phyloP scores from a whole-genome alignment of 352 stramenopile genomes.

The Thalassiosira ordinaria region DNA sequence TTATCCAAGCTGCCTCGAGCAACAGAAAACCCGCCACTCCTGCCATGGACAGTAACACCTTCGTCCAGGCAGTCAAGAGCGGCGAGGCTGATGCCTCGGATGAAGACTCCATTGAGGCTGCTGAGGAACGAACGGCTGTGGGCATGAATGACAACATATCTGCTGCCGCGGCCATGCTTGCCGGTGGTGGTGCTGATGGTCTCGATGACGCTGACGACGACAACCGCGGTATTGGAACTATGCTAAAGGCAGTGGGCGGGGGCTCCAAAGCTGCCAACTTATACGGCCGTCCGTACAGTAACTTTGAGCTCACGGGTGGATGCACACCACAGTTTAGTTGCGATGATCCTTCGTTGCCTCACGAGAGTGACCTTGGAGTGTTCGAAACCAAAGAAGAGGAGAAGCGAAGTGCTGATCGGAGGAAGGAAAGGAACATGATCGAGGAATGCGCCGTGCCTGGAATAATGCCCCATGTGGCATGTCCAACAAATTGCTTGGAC shows the following conservation, averaged over 20 bases:
- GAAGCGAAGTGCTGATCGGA: conserved; percentile 63
- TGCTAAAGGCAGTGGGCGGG: conserved; percentile 50
- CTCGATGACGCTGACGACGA: conserved; percentile 46
- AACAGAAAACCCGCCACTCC: too few species aligned
- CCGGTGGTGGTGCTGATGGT: conserved; percentile 50
- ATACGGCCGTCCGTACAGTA: conserved; percentile 76
- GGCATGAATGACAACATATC: conserved; percentile 85
- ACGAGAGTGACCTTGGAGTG: conserved; percentile 77
- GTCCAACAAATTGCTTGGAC: conserved; percentile 72
- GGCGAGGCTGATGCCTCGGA: conserved; percentile 35
- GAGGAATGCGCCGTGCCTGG: conserved; percentile 75
- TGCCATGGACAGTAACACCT: conserved; percentile 52
- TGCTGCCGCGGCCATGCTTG: conserved; percentile 75
- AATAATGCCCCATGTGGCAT: conserved; percentile 78
- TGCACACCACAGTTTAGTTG: conserved; percentile 78
- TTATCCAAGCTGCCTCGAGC: too few species aligned
- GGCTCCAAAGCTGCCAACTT: conserved; percentile 61
- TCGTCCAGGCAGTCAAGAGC: conserved; percentile 62
- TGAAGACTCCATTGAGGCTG: conserved; percentile 69
- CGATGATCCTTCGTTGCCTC: conserved; percentile 81
- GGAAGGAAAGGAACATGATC: conserved; percentile 76
- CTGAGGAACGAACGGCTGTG: conserved; percentile 80
- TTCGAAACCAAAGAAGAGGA: conserved; percentile 86
- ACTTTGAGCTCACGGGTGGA: conserved; percentile 83
- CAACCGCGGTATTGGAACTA: conserved; percentile 44